Percentiles rank a stretch among this genome's conserved stretches.
Evolutionary conservation across 768 basidiomycete species (phyloP).

Genomic region (Astraeus odoratus): DNA sequence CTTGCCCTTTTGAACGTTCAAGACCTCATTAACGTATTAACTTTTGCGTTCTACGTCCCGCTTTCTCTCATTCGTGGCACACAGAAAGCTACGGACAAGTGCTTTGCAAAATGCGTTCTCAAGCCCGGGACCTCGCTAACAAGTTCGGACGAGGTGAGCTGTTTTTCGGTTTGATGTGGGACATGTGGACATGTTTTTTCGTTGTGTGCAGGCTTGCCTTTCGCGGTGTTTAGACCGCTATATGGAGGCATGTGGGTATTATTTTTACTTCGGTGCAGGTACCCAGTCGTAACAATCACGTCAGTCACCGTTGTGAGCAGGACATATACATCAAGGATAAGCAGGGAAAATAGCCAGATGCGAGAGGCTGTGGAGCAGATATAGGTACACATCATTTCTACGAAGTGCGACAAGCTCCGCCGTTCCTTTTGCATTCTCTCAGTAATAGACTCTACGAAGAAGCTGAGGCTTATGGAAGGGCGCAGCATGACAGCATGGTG

Average conservation of each 20-base stretch:
- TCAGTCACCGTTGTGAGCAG: conserved; percentile 74
- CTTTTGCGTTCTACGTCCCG: conserved; percentile 1
- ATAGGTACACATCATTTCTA: background rate
- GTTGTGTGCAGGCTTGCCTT: conserved; percentile 56
- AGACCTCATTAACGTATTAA: conserved; percentile 65
- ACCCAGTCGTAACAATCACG: conserved; percentile 4
- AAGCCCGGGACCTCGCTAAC: conserved; percentile 69
- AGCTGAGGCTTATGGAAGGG: too few relatives aligned
- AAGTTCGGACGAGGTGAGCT: conserved; percentile 63
- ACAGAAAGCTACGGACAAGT: conserved; percentile 76
- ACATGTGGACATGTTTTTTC: background rate
- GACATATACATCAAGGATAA: conserved; percentile 55
- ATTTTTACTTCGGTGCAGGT: background rate
- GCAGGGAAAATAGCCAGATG: conserved; percentile 40
- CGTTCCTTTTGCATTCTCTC: too few relatives aligned
- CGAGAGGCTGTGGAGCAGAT: conserved; percentile 13
- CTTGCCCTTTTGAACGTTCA: conserved; percentile 70
- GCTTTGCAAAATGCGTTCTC: conserved; percentile 68
- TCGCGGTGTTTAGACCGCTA: conserved; percentile 74
- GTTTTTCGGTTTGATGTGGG: background rate
- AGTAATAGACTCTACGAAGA: too few relatives aligned
- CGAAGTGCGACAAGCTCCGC: too few relatives aligned
- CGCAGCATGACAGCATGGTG: too few relatives aligned
- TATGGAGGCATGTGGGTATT: conserved; percentile 72
- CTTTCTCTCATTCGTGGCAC: background rate